Evolutionary conservation across 805 yeast species (phyloP), one percentile per base, ranked within the genome.

Genomic region (Ogataea paraovalis): DNA sequence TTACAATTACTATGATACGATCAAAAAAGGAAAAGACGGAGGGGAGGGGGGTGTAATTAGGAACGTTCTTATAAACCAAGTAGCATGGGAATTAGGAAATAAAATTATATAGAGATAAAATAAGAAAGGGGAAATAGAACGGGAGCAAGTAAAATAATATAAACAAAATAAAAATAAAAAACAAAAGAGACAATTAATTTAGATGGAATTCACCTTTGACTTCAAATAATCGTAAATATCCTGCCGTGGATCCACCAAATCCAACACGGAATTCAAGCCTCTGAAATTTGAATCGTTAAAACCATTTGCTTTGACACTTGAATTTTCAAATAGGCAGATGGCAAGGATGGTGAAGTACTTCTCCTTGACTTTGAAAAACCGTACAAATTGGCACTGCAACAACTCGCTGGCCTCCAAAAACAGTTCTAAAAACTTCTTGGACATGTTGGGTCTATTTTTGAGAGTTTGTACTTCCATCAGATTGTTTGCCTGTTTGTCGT

Each of bases 351-450:
- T 42, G 28, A 47, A 47, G 14, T 9, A 20, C 10, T 38, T 44
- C 22, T 47, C 50, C 44, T 41, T 47, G 6, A 12, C n/a, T 25
- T 47, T 47, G n/a, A 34, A 36, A 32, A 14, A 47, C 21, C 13
- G 18, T 6, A 27, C 20, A 13, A 47, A 28, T 28, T 40, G 32
- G 6, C 34, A 34, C 12, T 28, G 34, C 10, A 47, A 23, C 6
- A 44, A 7, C 19, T 44, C 48, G 10, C 38, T 44, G 12, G 37
- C 33, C 22, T 47, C 50, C 18, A 44, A 18, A 30, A n/a, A 44
- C 18, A 47, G 12, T 5, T 30, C 36, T 14, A 44, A 20, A 5
- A 44, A 41, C 7, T 37, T 20, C 18, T 32, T 44, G 8, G 45
- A 41, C 4, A 37, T 7, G 3, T 18, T n/a, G 1, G 48, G 45